Percentiles rank a stretch among this genome's conserved stretches.
Conservation (phyloP, 768 basidiomycete genomes). For the Rhizopogon sp. region DNA sequence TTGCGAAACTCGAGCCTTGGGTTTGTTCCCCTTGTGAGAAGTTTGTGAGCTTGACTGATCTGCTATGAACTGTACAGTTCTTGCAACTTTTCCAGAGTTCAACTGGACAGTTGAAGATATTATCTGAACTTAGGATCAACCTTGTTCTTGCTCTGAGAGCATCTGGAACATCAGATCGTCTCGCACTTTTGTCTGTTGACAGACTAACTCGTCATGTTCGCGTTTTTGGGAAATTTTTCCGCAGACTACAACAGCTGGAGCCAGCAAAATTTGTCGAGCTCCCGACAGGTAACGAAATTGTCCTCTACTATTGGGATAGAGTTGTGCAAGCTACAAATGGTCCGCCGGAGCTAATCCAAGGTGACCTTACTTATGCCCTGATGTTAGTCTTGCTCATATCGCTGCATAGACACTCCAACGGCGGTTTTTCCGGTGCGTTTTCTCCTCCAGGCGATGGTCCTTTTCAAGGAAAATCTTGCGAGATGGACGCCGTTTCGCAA, state of each 20-base stretch:
- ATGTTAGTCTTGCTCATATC: background rate
- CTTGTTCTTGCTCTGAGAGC: constrained; percentile 42
- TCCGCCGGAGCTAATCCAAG: constrained; percentile 48
- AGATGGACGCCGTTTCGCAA: constrained; percentile 70
- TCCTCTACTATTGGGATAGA: constrained; percentile 80
- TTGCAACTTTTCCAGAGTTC: constrained; percentile 57
- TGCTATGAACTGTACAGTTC: constrained; percentile 37
- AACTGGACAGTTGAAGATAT: constrained; percentile 45
- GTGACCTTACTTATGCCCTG: constrained; percentile 26
- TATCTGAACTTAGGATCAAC: constrained; percentile 54
- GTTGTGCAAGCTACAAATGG: constrained; percentile 66
- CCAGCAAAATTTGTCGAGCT: constrained; percentile 55
- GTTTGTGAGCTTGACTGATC: background rate
- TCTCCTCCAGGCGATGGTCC: constrained; percentile 78
- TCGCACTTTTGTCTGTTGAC: constrained; percentile 43
- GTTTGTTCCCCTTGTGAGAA: constrained; percentile 29
- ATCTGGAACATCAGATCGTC: constrained; percentile 27
- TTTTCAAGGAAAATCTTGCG: constrained; percentile 78
- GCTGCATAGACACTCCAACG: constrained; percentile 47
- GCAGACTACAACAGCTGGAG: constrained; percentile 63
- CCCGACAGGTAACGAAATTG: constrained; percentile 58
- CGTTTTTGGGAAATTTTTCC: constrained; percentile 76
- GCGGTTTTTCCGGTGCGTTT: constrained; percentile 75
- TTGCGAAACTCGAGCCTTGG: constrained; percentile 45
- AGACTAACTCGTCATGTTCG: constrained; percentile 64